phyloP scores from a whole-genome alignment of 2,329 filamentous ascomycete genomes.

The Diaporthe nobilis region DNA sequence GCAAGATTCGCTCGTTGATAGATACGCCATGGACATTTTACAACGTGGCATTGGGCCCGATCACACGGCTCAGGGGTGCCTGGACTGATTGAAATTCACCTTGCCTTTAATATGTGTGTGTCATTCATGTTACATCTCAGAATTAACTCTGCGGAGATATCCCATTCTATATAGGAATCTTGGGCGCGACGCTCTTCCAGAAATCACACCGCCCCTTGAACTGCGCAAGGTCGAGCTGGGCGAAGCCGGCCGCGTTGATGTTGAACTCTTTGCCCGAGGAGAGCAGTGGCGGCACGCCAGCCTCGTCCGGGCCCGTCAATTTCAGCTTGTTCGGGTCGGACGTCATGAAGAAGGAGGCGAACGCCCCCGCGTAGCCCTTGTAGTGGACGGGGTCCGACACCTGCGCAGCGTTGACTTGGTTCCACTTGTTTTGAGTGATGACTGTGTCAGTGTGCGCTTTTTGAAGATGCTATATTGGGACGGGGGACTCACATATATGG shows the following conservation, averaged over 20 bases:
- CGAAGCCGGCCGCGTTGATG: constrained; percentile 61
- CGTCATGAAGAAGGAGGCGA: constrained; percentile 72
- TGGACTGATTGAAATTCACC: neutral
- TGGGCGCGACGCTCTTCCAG: constrained; percentile 62
- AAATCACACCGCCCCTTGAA: constrained; percentile 66
- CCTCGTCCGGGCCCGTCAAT: constrained; percentile 59
- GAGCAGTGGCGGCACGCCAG: constrained; percentile 60
- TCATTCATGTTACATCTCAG: neutral
- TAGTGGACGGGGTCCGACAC: constrained; percentile 67
- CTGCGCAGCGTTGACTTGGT: constrained; percentile 67
- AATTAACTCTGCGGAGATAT: neutral
- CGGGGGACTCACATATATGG: constrained; percentile 62
- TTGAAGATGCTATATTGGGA: neutral
- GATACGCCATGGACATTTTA: neutral
- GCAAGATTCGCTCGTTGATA: neutral
- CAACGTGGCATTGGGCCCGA: neutral
- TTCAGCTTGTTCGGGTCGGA: constrained; percentile 72
- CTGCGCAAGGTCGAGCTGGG: constrained; percentile 52
- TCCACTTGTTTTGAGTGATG: constrained; percentile 60
- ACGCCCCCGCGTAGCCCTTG: constrained; percentile 68
- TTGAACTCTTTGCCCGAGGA: constrained; percentile 63
- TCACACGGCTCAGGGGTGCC: neutral
- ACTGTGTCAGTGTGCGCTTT: neutral
- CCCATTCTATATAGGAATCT: constrained; percentile 58
- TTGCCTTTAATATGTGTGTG: neutral